phyloP scores from a whole-genome alignment of 768 basidiomycete species.

The Mycena olivaceomarginata region DNA sequence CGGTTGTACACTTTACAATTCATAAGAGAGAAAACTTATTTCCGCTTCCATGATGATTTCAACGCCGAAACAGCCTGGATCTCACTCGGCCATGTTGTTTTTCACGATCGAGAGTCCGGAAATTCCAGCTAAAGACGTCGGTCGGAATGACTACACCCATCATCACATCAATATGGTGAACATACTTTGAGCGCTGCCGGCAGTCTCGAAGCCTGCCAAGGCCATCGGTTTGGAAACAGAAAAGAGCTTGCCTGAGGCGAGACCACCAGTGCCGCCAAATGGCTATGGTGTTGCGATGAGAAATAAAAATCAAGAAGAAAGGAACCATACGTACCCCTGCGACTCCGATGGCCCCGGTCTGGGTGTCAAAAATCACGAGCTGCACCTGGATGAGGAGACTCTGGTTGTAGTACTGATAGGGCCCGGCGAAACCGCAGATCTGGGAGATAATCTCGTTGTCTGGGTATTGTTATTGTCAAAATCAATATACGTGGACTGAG shows the following conservation, averaged over 20 bases:
- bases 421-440: slow-evolving; percentile 27
- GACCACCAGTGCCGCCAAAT: slow-evolving; percentile 15
- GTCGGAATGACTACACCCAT: neutral
- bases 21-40: neutral
- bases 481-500: neutral
- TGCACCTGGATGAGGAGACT: slow-evolving; percentile 22
- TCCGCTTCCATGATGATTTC: neutral
- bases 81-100: slow-evolving; percentile 19
- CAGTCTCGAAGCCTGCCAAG: slow-evolving; percentile 25
- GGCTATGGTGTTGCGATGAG: slow-evolving; percentile 10
- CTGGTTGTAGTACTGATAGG: slow-evolving; percentile 4
- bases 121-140: slow-evolving; percentile 16
- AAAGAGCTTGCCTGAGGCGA: slow-evolving; percentile 1
- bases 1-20: slow-evolving; percentile 26
- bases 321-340: neutral
- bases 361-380: slow-evolving; percentile 15
- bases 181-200: slow-evolving; percentile 15
- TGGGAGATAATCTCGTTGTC: slow-evolving; percentile 29
- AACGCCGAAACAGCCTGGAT: neutral
- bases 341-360: slow-evolving; percentile 9
- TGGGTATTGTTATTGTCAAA: neutral
- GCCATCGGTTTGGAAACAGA: slow-evolving; percentile 27
- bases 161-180: neutral
- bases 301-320: neutral
- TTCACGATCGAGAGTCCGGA: slow-evolving; percentile 30